These are phyloP conservation scores for Alternaria triticimaculans DNA, from an alignment of 2,329 filamentous ascomycete genomes.

Conservation along the genomic window DNA sequence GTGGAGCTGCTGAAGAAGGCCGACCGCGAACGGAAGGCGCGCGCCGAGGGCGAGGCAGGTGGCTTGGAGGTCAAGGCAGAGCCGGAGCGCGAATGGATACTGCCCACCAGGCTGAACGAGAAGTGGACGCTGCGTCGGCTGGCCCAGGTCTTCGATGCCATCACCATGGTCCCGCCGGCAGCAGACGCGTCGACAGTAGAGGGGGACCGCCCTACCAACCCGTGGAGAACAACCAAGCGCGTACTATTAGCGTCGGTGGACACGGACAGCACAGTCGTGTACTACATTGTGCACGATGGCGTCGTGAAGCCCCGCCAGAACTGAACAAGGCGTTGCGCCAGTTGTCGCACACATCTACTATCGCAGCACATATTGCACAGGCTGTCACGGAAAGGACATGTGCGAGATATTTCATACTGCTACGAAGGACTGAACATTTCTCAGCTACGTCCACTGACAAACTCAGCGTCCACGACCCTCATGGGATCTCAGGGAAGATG, in stretches of 20 bases:
- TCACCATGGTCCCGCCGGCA: conserved; percentile 52
- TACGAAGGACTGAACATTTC: conserved; percentile 5
- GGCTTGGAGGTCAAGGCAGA: conserved; percentile 54
- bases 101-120: conserved; percentile 75
- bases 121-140: conserved; percentile 73
- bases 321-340: conserved; percentile 46
- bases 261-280: conserved; percentile 82
- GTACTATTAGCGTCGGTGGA: conserved; percentile 77
- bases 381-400: background rate
- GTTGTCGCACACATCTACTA: background rate
- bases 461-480: conserved; percentile 10
- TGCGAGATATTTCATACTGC: background rate
- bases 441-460: conserved; percentile 13
- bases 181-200: conserved; percentile 25
- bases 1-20: conserved; percentile 71
- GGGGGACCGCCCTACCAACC: conserved; percentile 30
- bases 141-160: conserved; percentile 71
- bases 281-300: conserved; percentile 86
- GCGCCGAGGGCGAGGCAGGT: conserved; percentile 42
- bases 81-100: conserved; percentile 71
- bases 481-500: conserved; percentile 40
- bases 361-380: background rate
- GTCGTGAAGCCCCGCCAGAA: conserved; percentile 87
- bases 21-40: conserved; percentile 54
- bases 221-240: conserved; percentile 65